Base-by-base conservation (phyloP, 345 rosid genomes). In the Draba incana region DNA sequence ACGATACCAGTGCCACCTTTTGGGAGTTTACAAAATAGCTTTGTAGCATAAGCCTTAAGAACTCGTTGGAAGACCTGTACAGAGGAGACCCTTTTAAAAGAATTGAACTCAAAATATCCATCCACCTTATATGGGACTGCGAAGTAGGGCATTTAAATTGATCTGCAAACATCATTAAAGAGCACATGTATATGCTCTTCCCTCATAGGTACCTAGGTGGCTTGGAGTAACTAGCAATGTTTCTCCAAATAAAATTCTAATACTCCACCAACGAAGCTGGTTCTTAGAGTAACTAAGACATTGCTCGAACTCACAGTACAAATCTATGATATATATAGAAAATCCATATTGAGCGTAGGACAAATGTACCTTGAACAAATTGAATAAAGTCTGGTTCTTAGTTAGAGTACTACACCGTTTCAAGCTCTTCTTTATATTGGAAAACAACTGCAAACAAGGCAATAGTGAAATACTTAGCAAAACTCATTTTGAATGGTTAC, bases 1-100 rank as follows among this genome's bases (percentile, higher is more conserved):
- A 94, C 99, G 64, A 94, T 84, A 57, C 99, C 99, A 7, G 85
- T 72, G 57, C 99, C 99, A 61, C 98, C 90, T 79, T 88, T 94
- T 12, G 99, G 99, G 64, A 94, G 85, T 79, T 86, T 94, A 42
- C 76, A 79, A 83, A 81, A 85, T 55, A 94, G 93, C 91, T 86
- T 94, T 62, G 88, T 70, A 31, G 92, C 97, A 70, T 94, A 94
- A 15, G 95, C 96, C 83, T 89, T 91, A 10, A 94, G 86, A 75
- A 85, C 79, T 83, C 86, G 86, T 86, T 94, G 96, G 81, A 94
- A 94, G 37, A 94, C 97, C 99, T 91, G 73, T 77, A 24, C 71
- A 44, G 53, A 43, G 47, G 65, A 41, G 8, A 58, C 67, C 46
- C 41, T 20, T 46, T 10, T 43, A 65, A 48, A 42, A 72, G 24